Base-by-base conservation (phyloP, 2,329 filamentous ascomycete genomes). In the Aspergillus chevalieri region DNA sequence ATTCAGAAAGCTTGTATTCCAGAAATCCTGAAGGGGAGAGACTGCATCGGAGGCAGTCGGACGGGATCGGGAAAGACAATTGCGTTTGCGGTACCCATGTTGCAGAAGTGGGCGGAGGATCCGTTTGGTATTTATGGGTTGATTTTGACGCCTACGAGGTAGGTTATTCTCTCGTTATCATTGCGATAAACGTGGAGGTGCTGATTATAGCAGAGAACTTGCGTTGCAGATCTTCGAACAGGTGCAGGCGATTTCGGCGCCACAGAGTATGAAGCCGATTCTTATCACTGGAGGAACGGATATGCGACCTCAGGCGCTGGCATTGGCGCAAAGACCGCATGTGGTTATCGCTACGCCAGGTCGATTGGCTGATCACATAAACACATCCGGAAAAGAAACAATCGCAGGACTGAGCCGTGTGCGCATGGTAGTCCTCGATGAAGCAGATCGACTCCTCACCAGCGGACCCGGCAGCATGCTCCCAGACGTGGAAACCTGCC, bases 1-100 rank as follows among this genome's bases (percentile, higher is more conserved):
- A 97, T 98, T 75, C 93, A 98, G 62, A 89, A 87, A 62, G 85
- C 84, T 47, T 95, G 89, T 65, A 97, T 98, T 62, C 91, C 92
- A 1, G 87, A 93, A 66, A 96, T 97, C 52, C 69, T 98, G 30
- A 85, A 89, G 59, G 93, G 93, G 5, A 81, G 87, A 60, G 91
- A 98, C 71, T 96, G 90, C 65, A 96, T 98, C 60, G 93, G 93
- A 64, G 91, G 91, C 34, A 95, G 89, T 64, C 81, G 90, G 54
- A 98, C 93, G 0, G 93, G 93, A 76, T 96, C 92, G 10, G 93
- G 93, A 72, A 98, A 98, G 75, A 98, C 93, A 3, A 85, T 97
- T 41, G 91, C 93, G 1, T 98, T 98, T 69, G 88, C 92, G 1
- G 89, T 91, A 8, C 93, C 93, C 0, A 95, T 98, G 52, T 74